Base-by-base conservation (phyloP, 2,329 filamentous ascomycete species). In the Trichophyton schoenleinii region DNA sequence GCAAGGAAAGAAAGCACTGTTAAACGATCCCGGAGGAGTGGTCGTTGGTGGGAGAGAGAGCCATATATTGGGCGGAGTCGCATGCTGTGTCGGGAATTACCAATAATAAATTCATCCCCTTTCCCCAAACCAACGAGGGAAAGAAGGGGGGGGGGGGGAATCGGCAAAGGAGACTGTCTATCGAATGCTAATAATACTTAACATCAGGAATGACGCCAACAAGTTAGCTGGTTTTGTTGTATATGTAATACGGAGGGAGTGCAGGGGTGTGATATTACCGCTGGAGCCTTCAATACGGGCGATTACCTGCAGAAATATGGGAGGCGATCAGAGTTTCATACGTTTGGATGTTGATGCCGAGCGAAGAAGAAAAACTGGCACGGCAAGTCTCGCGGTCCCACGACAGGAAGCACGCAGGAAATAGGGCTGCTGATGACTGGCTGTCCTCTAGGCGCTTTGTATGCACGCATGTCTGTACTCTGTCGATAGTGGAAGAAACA, bases 11-110 rank as follows among this genome's bases (percentile, higher is more conserved):
- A 25, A 31, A 31, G 28, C 18, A 34, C 25, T 31, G 15, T 22
- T 42, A 25, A 46, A 48, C 44, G 38, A 58, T 58, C 55, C 55
- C 55, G 41, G 31, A 38, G 55, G 34, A 58, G 38, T 58, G 55
- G 55, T 58, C 20, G 55, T 58, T 42, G 55, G 55, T 31, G 55
- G 55, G 49, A 53, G n/a, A 58, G 49, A 34, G 41, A 42, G 55
- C 34, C 55, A 36, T 38, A 38, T 38, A 38, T 58, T 38, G 7
- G 38, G 38, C 55, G 38, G 55, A 38, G 55, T 38, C 34, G 55
- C 55, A 42, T 13, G 34, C 38, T 38, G 31, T 7, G 11, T 13
- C 38, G 9, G 31, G 41, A 44, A n/a, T 38, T 18, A 44, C 41
- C 41, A 44, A 44, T 44, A 44, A 44, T 44, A n/a, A 44, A 38